These are phyloP conservation scores for Pseudonectria foliicola DNA, from an alignment of 2,329 filamentous ascomycete species.

Conservation along the genomic window DNA sequence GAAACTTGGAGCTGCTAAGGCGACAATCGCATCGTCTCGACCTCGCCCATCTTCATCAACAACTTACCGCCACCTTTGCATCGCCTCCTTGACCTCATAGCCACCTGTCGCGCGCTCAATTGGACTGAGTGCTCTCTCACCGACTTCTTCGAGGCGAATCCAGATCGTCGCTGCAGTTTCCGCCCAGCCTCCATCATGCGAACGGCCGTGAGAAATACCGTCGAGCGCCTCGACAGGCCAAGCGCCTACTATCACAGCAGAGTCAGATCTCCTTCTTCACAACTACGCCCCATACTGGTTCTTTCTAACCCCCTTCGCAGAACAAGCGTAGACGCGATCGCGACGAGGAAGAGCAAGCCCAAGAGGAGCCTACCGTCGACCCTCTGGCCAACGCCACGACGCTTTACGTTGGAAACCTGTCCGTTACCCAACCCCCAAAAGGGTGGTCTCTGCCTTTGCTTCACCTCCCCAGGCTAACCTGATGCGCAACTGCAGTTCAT, in stretches of 20 bases:
- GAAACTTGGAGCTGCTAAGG: too few relatives aligned
- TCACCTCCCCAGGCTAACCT: constrained; percentile 9
- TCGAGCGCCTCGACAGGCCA: constrained; percentile 87
- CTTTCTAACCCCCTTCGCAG: constrained; percentile 30
- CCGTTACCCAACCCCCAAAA: constrained; percentile 16
- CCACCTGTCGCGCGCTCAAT: not conserved
- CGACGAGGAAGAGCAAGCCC: constrained; percentile 43
- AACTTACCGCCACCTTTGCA: too few relatives aligned
- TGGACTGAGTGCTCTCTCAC: not conserved
- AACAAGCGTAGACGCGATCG: constrained; percentile 66
- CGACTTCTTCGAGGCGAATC: not conserved
- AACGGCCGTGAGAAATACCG: constrained; percentile 55
- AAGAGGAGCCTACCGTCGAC: constrained; percentile 50
- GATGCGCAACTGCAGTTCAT: constrained; percentile 53
- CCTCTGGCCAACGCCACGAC: constrained; percentile 83
- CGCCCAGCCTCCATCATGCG: constrained; percentile 32
- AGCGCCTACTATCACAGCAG: constrained; percentile 87
- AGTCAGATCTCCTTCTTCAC: constrained; percentile 46
- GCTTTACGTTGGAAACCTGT: constrained; percentile 96
- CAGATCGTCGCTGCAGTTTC: not conserved
- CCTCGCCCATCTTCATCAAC: too few relatives aligned
- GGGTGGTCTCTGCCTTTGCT: too few relatives aligned
- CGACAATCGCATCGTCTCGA: too few relatives aligned
- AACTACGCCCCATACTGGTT: not conserved
- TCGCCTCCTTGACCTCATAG: too few relatives aligned